Evolutionary conservation across 805 yeast genomes (phyloP).

Genomic region (Kazachstania taianensis): DNA sequence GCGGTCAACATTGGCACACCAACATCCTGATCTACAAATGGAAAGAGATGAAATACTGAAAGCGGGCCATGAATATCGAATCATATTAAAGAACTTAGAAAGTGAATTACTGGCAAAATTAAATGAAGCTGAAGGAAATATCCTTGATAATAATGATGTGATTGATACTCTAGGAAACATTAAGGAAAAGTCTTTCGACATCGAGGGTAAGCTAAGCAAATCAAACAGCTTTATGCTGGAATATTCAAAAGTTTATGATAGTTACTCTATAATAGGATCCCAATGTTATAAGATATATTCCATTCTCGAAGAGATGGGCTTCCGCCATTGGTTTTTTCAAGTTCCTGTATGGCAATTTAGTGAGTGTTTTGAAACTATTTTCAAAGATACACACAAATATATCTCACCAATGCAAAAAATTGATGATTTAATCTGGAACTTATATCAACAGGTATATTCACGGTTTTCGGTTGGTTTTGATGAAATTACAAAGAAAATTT

Average conservation of each 20-base stretch:
- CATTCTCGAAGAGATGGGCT: constrained; percentile 34
- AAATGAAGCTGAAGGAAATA: constrained; percentile 45
- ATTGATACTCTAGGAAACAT: constrained; percentile 51
- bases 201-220: constrained; percentile 44
- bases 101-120: constrained; percentile 46
- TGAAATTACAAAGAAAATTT: constrained; percentile 34
- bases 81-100: constrained; percentile 47
- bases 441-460: constrained; percentile 41
- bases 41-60: constrained; percentile 45
- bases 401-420: constrained; percentile 16
- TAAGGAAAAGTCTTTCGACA: constrained; percentile 49
- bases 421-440: constrained; percentile 24
- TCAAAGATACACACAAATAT: constrained; percentile 8
- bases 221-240: constrained; percentile 45
- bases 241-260: constrained; percentile 39
- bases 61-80: constrained; percentile 50
- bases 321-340: constrained; percentile 45
- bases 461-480: constrained; percentile 38
- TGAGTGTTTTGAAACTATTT: constrained; percentile 27
- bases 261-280: constrained; percentile 45
- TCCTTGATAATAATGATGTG: constrained; percentile 58
- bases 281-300: constrained; percentile 43
- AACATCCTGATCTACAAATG: constrained; percentile 57
- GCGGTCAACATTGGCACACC: constrained; percentile 42
- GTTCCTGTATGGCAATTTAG: constrained; percentile 42